These are phyloP conservation scores for Trapa incisa DNA, from an alignment of 345 rosid species.

Conservation along the genomic window DNA sequence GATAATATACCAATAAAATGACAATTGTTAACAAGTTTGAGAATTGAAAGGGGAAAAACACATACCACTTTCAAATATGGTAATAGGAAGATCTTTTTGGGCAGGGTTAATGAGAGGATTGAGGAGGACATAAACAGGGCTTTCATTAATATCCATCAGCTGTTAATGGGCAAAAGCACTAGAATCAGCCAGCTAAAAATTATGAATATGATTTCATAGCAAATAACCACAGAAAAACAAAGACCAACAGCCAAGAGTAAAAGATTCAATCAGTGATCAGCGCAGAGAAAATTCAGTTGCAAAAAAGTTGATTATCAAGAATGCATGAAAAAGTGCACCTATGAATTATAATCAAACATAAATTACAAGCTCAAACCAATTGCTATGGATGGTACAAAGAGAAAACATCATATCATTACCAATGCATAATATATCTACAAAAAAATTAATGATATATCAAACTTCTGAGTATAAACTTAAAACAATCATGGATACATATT, in stretches of 20 bases:
- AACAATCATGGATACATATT: too few relatives aligned
- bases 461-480: too few relatives aligned
- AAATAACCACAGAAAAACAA: neutral
- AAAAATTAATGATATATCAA: too few relatives aligned
- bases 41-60: neutral
- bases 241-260: neutral
- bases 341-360: too few relatives aligned
- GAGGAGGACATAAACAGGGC: slow-evolving; percentile 82
- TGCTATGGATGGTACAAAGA: too few relatives aligned
- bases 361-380: too few relatives aligned
- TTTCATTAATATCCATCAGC: slow-evolving; percentile 97
- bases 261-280: too few relatives aligned
- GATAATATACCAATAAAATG: neutral
- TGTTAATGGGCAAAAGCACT: slow-evolving; percentile 20
- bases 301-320: too few relatives aligned
- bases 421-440: too few relatives aligned
- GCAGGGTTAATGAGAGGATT: slow-evolving; percentile 78
- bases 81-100: slow-evolving; percentile 88
- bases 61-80: slow-evolving; percentile 83
- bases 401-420: too few relatives aligned
- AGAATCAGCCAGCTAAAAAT: neutral
- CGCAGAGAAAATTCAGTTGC: too few relatives aligned
- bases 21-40: neutral
- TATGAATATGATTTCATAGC: neutral
- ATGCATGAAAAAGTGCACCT: too few relatives aligned